Conservation (phyloP, 768 basidiomycete species). For the Naganishia friedmannii region DNA sequence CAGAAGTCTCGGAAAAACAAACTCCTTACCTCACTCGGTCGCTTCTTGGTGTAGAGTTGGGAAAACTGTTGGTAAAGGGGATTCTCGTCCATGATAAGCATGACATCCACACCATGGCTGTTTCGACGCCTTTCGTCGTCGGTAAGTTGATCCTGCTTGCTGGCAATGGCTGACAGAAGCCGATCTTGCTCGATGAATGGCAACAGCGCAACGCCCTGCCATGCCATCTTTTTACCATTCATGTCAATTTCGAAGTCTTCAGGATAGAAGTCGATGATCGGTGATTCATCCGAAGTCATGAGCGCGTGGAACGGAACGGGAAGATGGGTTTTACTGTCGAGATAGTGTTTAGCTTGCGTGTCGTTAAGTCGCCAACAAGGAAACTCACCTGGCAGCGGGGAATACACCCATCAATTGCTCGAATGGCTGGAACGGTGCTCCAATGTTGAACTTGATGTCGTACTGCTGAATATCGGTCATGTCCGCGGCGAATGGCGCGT, state of each 20-base stretch:
- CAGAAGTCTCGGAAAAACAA: constrained; percentile 13
- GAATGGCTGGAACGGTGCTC: constrained; percentile 90
- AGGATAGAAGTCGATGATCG: constrained; percentile 96
- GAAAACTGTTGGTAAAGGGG: constrained; percentile 83
- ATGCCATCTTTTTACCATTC: constrained; percentile 99
- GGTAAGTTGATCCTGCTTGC: constrained; percentile 60
- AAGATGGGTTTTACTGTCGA: constrained; percentile 74
- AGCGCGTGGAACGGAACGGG: constrained; percentile 78
- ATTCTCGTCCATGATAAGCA: constrained; percentile 81
- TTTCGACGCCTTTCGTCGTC: constrained; percentile 84
- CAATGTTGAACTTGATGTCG: constrained; percentile 73
- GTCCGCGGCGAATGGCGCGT: constrained; percentile 95
- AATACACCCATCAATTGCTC: constrained; percentile 99
- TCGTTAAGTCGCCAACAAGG: not conserved
- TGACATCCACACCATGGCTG: constrained; percentile 73
- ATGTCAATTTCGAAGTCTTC: constrained; percentile 90
- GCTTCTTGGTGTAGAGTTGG: constrained; percentile 83
- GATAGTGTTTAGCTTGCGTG: constrained; percentile 22
- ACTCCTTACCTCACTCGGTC: constrained; percentile 66
- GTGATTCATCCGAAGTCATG: constrained; percentile 81
- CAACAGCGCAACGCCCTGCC: constrained; percentile 95
- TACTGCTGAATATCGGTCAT: constrained; percentile 75
- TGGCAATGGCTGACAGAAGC: constrained; percentile 76
- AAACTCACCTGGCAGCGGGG: constrained; percentile 75
- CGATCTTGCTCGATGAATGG: constrained; percentile 90